phyloP scores from a whole-genome alignment of 805 yeast species.

The Zygoascus ofunaensis region DNA sequence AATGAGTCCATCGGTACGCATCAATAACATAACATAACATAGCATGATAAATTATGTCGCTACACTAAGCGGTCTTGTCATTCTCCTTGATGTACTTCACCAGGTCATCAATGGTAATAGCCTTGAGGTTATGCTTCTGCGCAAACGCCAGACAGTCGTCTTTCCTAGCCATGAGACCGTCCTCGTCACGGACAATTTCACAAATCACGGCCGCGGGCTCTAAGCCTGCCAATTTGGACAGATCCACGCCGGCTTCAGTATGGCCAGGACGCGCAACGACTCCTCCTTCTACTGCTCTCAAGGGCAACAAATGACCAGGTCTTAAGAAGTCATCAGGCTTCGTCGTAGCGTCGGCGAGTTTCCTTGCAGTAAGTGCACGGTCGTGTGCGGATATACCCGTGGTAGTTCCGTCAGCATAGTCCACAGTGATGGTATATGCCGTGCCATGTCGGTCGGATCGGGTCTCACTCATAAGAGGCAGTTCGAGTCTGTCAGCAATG shows the following conservation, averaged over 20 bases:
- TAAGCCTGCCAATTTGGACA: slow-evolving; percentile 66
- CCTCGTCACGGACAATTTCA: slow-evolving; percentile 86
- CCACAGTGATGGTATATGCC: slow-evolving; percentile 91
- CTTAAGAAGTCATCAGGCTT: slow-evolving; percentile 61
- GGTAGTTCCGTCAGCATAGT: slow-evolving; percentile 78
- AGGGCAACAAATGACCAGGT: slow-evolving; percentile 93
- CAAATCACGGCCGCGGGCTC: slow-evolving; percentile 87
- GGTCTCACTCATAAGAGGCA: slow-evolving; percentile 65
- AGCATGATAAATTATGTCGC: too few species aligned
- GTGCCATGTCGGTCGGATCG: slow-evolving; percentile 85
- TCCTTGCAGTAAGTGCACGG: slow-evolving; percentile 71
- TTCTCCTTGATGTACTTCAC: slow-evolving; percentile 38
- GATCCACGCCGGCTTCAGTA: slow-evolving; percentile 93
- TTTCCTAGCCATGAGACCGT: slow-evolving; percentile 91
- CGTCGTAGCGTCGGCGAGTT: slow-evolving; percentile 53
- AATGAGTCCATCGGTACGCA: too few species aligned
- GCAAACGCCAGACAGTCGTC: slow-evolving; percentile 75
- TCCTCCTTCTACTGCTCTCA: slow-evolving; percentile 83
- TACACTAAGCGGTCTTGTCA: too few species aligned
- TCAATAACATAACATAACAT: too few species aligned
- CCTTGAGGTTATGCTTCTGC: slow-evolving; percentile 48
- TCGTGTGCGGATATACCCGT: slow-evolving; percentile 96
- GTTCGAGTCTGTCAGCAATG: slow-evolving; percentile 68
- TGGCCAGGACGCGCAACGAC: slow-evolving; percentile 81
- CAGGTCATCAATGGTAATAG: slow-evolving; percentile 71